These are phyloP conservation scores for Penicillium palitans DNA, from an alignment of 2,329 filamentous ascomycete species.

Conservation along the genomic window DNA sequence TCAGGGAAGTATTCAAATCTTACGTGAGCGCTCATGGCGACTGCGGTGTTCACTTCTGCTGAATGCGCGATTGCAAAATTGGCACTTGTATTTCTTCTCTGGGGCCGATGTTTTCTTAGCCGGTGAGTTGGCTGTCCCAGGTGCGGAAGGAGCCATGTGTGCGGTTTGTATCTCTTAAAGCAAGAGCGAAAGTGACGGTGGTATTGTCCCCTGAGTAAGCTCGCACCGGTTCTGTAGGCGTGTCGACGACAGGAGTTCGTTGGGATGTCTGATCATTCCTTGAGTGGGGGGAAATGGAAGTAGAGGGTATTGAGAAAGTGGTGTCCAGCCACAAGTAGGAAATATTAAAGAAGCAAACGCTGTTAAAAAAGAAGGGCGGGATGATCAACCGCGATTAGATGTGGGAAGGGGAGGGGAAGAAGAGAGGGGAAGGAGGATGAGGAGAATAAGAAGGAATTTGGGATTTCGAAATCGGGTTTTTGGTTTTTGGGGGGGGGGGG, in stretches of 20 bases:
- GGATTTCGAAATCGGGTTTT: slow-evolving; percentile 17
- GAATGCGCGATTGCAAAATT: slow-evolving; percentile 97
- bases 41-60: slow-evolving; percentile 96
- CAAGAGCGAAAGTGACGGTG: slow-evolving; percentile 27
- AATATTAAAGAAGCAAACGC: slow-evolving; percentile 19
- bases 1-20: slow-evolving; percentile 49
- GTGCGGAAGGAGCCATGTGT: slow-evolving; percentile 50
- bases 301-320: slow-evolving; percentile 25
- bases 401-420: slow-evolving; percentile 21
- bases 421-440: slow-evolving; percentile 19
- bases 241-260: slow-evolving; percentile 42
- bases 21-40: slow-evolving; percentile 97
- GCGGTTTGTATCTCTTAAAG: slow-evolving; percentile 27
- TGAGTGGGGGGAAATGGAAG: slow-evolving; percentile 31
- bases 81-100: slow-evolving; percentile 99
- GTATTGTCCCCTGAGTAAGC: slow-evolving; percentile 44
- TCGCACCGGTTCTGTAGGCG: slow-evolving; percentile 47
- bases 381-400: slow-evolving; percentile 25
- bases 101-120: slow-evolving; percentile 82
- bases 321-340: slow-evolving; percentile 41
- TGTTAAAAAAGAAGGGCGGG: slow-evolving; percentile 24
- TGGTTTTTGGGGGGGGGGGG: slow-evolving; percentile 14
- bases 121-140: slow-evolving; percentile 67
- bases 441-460: slow-evolving; percentile 27
- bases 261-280: slow-evolving; percentile 48